Percentiles rank a stretch among this genome's conserved stretches.
phyloP scores from a whole-genome alignment of 257 asterid genomes.

The Cordia subcordata region DNA sequence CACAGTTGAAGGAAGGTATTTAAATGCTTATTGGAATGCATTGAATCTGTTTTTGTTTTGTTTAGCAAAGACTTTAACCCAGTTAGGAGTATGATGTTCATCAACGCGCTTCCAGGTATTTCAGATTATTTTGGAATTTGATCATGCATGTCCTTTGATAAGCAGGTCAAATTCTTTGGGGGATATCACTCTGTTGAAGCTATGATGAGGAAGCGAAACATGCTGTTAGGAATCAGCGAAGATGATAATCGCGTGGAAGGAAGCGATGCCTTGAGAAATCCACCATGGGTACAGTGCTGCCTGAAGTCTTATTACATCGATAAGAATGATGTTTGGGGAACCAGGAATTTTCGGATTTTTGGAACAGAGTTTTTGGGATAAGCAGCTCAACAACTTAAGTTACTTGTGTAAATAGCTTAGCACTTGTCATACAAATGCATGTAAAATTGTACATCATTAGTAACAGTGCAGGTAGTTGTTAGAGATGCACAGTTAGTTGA shows the following conservation, averaged over 20 bases:
- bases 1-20: too few species aligned
- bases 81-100: neutral
- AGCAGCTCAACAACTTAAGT: conserved; percentile 7
- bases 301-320: conserved; percentile 51
- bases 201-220: conserved; percentile 37
- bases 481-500: too few species aligned
- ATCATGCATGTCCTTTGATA: neutral
- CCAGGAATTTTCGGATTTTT: conserved; percentile 52
- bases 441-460: too few species aligned
- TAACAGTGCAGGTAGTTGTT: too few species aligned
- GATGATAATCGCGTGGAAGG: conserved; percentile 12
- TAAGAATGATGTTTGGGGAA: conserved; percentile 53
- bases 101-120: neutral
- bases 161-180: conserved; percentile 52
- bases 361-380: conserved; percentile 34
- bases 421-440: too few species aligned
- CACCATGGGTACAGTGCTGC: conserved; percentile 76
- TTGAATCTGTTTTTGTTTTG: too few species aligned
- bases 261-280: conserved; percentile 37
- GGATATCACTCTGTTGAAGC: conserved; percentile 28
- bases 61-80: too few species aligned
- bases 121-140: neutral
- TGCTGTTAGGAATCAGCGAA: conserved; percentile 50
- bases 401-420: neutral
- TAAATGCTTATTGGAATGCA: too few species aligned